Evolutionary conservation across 345 rosid species (phyloP), one percentile per base, ranked within the genome.

Genomic region (Eucalyptus guilfoylei): DNA sequence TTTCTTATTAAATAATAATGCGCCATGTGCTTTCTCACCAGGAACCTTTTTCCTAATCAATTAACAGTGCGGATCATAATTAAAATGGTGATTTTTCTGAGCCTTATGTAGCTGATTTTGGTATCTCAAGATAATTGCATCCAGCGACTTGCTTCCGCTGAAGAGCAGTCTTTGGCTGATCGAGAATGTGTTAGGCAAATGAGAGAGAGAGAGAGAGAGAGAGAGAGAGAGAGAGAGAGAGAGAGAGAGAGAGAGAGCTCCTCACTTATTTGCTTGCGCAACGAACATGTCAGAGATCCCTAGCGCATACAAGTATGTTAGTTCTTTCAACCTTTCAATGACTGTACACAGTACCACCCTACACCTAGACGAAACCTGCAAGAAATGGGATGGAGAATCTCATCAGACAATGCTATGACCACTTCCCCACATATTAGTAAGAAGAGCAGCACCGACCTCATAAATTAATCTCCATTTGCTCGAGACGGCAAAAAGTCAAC

Each of bases 31-130:
- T 86, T 90, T 87, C 92, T 93, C 89, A 88, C 91, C 85, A 2
- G 89, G 69, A 40, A 32, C 44, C 80, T 40, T 88, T 80, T 86
- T 86, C 88, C 86, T 40, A 81, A 87, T 91, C 89, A 55, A 86
- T 91, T 49, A 90, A 91, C 96, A 96, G 97, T 55, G 91, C 86
- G 89, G 94, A 85, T 83, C 86, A 88, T 23, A 92, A 94, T 88
- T 55, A 88, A 88, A 88, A 88, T 15, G 94, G 91, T 86, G 93
- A 89, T 47, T 80, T 90, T 85, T 92, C 87, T 88, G 93, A 89
- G 89, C 93, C 93, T 12, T 87, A 91, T 90, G 93, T 44, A 37
- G 28, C 47, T 37, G 45, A 76, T 76, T 37, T 76, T 76, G 83
- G 28, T 37, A 69, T 69, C 44, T 69, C 40, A 76, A 37, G 47